phyloP scores from a whole-genome alignment of 441 rosid species.

The Euphorbia celastroides region DNA sequence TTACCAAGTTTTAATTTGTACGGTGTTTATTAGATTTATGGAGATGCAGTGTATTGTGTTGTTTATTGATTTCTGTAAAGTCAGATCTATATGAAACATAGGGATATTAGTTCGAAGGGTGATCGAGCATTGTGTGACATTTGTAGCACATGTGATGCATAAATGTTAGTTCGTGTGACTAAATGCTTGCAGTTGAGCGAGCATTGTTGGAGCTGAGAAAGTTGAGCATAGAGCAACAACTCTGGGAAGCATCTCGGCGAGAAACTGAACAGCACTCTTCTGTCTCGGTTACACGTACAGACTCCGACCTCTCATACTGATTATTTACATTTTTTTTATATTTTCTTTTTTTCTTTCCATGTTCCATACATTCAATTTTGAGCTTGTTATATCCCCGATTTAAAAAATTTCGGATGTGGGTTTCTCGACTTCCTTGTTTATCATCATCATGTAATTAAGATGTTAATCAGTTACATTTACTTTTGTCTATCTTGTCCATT shows the following conservation, averaged over 20 bases:
- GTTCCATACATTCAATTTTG: conserved; percentile 8
- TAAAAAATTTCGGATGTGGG: conserved; percentile 7
- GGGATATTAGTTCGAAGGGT: too few relatives aligned
- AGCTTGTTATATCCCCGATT: not conserved
- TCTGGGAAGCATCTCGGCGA: conserved; percentile 94
- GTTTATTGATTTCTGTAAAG: too few relatives aligned
- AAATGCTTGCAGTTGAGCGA: conserved; percentile 71
- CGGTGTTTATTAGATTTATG: not conserved
- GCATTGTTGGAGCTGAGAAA: conserved; percentile 81
- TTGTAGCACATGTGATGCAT: too few relatives aligned
- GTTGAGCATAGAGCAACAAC: conserved; percentile 83
- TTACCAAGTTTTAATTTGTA: not conserved
- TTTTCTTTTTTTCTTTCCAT: not conserved
- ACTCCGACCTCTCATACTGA: conserved; percentile 27
- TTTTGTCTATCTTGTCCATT: too few relatives aligned
- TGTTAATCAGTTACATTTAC: conserved; percentile 1
- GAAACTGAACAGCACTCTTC: conserved; percentile 44
- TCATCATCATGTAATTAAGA: conserved; percentile 17
- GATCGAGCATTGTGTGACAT: too few relatives aligned
- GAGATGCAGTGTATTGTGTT: not conserved
- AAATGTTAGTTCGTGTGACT: not conserved
- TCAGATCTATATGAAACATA: too few relatives aligned
- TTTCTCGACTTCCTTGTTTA: not conserved
- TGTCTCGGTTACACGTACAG: conserved; percentile 22
- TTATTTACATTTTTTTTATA: not conserved